These are phyloP conservation scores for Echeveria elegans DNA, from an alignment of 164 flowering plant species.

Conservation along the genomic window DNA sequence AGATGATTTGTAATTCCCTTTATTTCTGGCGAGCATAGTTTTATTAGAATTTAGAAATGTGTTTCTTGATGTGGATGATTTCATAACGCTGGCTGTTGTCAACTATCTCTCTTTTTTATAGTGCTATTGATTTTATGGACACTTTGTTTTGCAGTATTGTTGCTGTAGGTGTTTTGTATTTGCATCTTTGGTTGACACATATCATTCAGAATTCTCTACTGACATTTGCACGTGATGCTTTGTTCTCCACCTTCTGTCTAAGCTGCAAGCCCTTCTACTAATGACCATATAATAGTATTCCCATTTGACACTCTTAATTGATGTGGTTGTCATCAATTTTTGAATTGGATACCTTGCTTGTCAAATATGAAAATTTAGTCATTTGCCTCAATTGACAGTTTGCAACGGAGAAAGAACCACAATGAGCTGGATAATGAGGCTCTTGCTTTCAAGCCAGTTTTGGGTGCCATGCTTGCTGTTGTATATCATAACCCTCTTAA, in stretches of 20 bases:
- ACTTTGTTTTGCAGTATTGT: neutral
- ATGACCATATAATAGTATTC: neutral
- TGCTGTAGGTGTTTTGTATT: neutral
- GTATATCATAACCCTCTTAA: slow-evolving; percentile 85
- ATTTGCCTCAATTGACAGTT: slow-evolving; percentile 36
- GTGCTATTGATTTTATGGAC: too few species aligned
- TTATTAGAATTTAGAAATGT: too few species aligned
- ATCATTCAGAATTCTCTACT: neutral
- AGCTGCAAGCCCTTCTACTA: neutral
- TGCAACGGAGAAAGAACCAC: slow-evolving; percentile 62
- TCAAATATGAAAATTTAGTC: slow-evolving; percentile 10
- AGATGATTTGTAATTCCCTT: neutral
- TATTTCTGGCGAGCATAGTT: neutral
- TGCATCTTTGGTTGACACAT: neutral
- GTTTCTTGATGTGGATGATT: neutral
- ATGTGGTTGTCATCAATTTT: neutral
- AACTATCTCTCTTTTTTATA: too few species aligned
- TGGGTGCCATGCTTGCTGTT: slow-evolving; percentile 89
- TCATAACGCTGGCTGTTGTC: too few species aligned
- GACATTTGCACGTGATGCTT: neutral
- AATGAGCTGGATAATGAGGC: slow-evolving; percentile 90
- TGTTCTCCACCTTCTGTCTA: neutral
- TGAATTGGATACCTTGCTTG: neutral
- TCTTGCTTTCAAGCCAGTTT: slow-evolving; percentile 84
- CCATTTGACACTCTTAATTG: too few species aligned